Evolutionary conservation across 441 rosid genomes (phyloP).

Genomic region (Hypseocharis bilobata): DNA sequence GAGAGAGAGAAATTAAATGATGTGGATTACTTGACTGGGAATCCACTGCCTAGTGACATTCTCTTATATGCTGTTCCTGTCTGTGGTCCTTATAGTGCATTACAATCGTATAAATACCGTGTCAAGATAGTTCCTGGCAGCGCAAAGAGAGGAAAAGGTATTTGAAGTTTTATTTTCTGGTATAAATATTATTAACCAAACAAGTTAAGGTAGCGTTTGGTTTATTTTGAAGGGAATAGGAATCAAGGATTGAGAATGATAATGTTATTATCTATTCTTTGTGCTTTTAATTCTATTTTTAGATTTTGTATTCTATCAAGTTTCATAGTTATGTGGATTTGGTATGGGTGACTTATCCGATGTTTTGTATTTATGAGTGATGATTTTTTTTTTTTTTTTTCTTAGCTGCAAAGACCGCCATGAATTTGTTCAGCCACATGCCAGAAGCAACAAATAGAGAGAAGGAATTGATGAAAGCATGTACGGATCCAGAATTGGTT

Average conservation of each 20-base stretch:
- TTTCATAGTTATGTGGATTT: no score
- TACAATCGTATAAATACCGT: conserved; percentile 79
- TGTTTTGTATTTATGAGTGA: background rate
- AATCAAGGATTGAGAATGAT: no score
- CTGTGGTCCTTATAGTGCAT: conserved; percentile 81
- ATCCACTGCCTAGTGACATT: conserved; percentile 65
- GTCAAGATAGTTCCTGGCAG: conserved; percentile 82
- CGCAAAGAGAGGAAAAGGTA: conserved; percentile 91
- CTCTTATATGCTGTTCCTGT: conserved; percentile 77
- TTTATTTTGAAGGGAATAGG: background rate
- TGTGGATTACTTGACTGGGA: conserved; percentile 81
- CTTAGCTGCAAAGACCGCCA: conserved; percentile 79
- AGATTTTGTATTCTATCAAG: no score
- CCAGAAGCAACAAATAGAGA: conserved; percentile 64
- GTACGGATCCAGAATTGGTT: conserved; percentile 82
- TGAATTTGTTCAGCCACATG: conserved; percentile 84
- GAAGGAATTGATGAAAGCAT: conserved; percentile 93
- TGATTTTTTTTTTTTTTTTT: background rate
- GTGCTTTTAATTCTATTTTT: no score
- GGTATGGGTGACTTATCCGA: background rate
- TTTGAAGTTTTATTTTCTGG: background rate
- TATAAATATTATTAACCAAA: no score
- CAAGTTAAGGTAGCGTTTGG: no score
- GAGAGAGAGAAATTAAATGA: conserved; percentile 78
- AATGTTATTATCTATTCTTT: no score